These are phyloP conservation scores for Russula lepida DNA, from an alignment of 768 basidiomycete species.

Conservation along the genomic window DNA sequence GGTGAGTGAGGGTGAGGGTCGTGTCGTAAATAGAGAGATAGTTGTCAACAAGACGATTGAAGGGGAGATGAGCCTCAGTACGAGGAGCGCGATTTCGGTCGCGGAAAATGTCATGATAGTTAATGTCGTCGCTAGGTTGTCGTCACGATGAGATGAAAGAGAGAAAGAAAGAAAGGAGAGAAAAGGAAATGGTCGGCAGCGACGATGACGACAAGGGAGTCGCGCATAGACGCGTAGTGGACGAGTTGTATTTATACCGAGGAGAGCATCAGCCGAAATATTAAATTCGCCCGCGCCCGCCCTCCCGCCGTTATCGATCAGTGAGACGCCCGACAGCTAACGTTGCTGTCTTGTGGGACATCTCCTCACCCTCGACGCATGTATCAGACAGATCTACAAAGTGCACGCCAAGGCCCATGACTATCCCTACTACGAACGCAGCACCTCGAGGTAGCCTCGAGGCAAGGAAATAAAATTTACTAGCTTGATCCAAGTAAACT, in stretches of 20 bases:
- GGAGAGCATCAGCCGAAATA: background rate
- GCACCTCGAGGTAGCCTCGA: conserved; percentile 11
- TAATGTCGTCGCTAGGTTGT: conserved; percentile 9
- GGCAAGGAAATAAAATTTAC: background rate
- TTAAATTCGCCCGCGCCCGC: background rate
- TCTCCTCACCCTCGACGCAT: conserved; percentile 7
- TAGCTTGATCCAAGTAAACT: background rate
- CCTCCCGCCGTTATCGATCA: conserved; percentile 1
- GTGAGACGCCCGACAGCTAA: background rate
- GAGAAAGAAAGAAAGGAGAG: background rate
- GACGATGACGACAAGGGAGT: background rate
- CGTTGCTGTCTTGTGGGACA: background rate
- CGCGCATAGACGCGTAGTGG: background rate
- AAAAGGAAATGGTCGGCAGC: background rate
- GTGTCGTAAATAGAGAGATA: conserved; percentile 48
- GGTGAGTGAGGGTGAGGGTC: conserved; percentile 35
- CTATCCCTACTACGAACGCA: background rate
- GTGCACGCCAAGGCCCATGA: background rate
- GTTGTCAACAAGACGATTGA: conserved; percentile 53
- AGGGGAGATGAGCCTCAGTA: conserved; percentile 60
- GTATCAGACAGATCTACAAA: conserved; percentile 1
- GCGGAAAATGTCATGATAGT: conserved; percentile 11
- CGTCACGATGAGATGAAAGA: background rate
- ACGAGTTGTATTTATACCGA: background rate
- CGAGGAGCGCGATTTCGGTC: conserved; percentile 37